Conservation (phyloP, 73 alveolate species). For the Paramecium tetraurelia region DNA sequence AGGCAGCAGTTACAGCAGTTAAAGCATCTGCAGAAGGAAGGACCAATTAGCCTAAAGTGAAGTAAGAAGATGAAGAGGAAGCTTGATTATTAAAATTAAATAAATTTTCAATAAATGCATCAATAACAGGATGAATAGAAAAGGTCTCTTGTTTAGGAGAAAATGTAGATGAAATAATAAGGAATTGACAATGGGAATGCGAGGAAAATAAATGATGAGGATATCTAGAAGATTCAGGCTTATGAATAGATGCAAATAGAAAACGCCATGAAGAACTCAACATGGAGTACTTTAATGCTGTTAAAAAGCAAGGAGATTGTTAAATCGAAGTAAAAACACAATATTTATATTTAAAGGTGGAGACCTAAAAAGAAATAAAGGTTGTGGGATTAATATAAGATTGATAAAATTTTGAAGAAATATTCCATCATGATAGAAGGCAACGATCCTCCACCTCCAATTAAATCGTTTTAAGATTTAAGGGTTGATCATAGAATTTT, state of each 20-base stretch:
- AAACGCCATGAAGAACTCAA: constrained; percentile 43
- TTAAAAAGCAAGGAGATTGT: constrained; percentile 28
- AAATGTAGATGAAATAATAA: background rate
- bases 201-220: background rate
- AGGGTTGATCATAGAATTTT: constrained; percentile 52
- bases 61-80: constrained; percentile 12
- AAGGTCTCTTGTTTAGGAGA: background rate
- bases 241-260: constrained; percentile 45
- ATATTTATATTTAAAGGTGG: constrained; percentile 48
- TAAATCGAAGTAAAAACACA: background rate
- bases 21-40: background rate
- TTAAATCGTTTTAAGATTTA: constrained; percentile 57
- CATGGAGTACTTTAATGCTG: constrained; percentile 27
- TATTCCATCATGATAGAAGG: constrained; percentile 55
- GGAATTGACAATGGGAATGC: background rate
- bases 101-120: background rate
- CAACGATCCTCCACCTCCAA: constrained; percentile 60
- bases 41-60: background rate
- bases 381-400: constrained; percentile 36
- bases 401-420: constrained; percentile 13
- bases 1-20: background rate
- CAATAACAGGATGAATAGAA: background rate
- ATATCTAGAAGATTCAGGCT: background rate
- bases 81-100: background rate
- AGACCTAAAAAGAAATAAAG: constrained; percentile 60